Conservation (phyloP, 1,139 yeast genomes). For the Geotrichum reessii region DNA sequence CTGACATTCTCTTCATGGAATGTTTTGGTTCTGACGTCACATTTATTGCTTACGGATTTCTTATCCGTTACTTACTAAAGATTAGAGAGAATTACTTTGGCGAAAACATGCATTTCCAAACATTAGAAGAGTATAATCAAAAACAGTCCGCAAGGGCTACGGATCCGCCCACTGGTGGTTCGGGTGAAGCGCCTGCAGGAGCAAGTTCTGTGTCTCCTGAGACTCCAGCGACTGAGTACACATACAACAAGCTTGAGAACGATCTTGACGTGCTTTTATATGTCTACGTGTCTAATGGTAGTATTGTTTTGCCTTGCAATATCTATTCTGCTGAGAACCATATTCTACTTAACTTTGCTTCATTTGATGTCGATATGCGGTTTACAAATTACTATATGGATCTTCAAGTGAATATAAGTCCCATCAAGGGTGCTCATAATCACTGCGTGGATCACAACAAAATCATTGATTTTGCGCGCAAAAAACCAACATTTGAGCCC, state of each 20-base stretch:
- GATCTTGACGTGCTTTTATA: constrained; percentile 73
- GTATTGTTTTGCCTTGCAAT: constrained; percentile 64
- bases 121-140: constrained; percentile 72
- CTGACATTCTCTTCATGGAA: constrained; percentile 63
- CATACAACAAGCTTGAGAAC: constrained; percentile 47
- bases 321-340: constrained; percentile 62
- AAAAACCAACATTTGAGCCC: constrained; percentile 27
- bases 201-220: not conserved
- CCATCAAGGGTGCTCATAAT: constrained; percentile 32
- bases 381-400: constrained; percentile 92
- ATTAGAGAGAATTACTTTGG: constrained; percentile 88
- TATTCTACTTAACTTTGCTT: constrained; percentile 57
- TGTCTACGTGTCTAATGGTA: constrained; percentile 64
- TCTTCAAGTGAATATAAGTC: constrained; percentile 37
- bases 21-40: constrained; percentile 63
- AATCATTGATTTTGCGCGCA: constrained; percentile 27
- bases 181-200: not conserved
- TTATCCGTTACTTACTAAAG: constrained; percentile 68
- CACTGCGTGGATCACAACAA: constrained; percentile 22
- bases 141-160: constrained; percentile 15
- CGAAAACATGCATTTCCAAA: constrained; percentile 71
- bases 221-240: constrained; percentile 12
- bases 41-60: constrained; percentile 70
- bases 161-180: not conserved
- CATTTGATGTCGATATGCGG: constrained; percentile 69